These are phyloP conservation scores for Leccinum truebloodii DNA, from an alignment of 768 basidiomycete genomes.

Conservation along the genomic window DNA sequence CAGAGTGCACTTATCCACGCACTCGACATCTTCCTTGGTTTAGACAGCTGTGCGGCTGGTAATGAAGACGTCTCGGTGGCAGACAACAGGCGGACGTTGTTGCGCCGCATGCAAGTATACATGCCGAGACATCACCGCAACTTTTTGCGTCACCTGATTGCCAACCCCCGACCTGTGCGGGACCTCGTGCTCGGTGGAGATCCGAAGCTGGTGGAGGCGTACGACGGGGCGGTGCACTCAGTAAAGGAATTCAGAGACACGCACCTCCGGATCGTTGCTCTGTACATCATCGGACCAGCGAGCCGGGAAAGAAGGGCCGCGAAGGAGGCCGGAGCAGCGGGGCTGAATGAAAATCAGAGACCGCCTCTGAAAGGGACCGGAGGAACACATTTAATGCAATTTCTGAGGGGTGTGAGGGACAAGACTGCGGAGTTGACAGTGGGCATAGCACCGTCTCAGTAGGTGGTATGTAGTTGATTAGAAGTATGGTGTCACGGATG, in stretches of 20 bases:
- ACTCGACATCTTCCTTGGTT: slow-evolving; percentile 70
- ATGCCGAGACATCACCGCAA: slow-evolving; percentile 82
- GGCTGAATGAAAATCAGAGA: slow-evolving; percentile 22
- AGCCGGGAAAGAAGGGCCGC: slow-evolving; percentile 15
- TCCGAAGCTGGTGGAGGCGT: slow-evolving; percentile 47
- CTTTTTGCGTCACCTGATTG: slow-evolving; percentile 69
- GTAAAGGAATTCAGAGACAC: slow-evolving; percentile 74
- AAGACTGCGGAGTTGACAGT: slow-evolving; percentile 55
- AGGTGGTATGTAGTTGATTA: background rate
- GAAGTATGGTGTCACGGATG: background rate
- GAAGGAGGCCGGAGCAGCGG: slow-evolving; percentile 8
- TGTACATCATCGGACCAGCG: slow-evolving; percentile 79
- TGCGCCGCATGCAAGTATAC: slow-evolving; percentile 74
- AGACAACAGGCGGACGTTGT: slow-evolving; percentile 42
- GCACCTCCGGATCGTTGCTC: slow-evolving; percentile 72
- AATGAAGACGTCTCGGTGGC: slow-evolving; percentile 3
- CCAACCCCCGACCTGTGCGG: slow-evolving; percentile 62
- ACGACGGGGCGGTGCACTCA: slow-evolving; percentile 62
- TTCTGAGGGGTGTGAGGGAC: slow-evolving; percentile 71
- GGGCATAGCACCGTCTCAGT: background rate
- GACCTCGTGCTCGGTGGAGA: slow-evolving; percentile 43
- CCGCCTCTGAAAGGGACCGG: slow-evolving; percentile 67
- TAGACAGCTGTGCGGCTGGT: slow-evolving; percentile 46
- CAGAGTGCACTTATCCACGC: slow-evolving; percentile 58
- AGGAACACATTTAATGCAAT: slow-evolving; percentile 75